Evolutionary conservation across 2,329 filamentous ascomycete species (phyloP).

Genomic region (Verticillium nubilum): DNA sequence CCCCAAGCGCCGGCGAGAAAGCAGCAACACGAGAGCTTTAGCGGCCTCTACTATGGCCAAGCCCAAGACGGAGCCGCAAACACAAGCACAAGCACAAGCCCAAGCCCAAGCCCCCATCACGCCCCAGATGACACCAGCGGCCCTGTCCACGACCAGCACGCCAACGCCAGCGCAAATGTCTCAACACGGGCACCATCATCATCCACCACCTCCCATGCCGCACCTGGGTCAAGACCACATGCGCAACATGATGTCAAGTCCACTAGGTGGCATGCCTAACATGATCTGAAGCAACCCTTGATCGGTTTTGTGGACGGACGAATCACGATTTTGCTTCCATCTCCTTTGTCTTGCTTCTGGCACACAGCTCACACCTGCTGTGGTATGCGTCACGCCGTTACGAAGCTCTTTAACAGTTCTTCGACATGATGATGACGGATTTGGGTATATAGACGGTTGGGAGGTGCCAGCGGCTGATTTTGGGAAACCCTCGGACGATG

Average conservation of each 20-base stretch:
- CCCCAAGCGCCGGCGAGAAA: slow-evolving; percentile 62
- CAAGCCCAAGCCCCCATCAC: slow-evolving; percentile 23
- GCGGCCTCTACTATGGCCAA: slow-evolving; percentile 38
- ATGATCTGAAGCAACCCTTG: neutral
- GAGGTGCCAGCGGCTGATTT: neutral
- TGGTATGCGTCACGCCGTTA: neutral
- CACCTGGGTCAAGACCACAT: neutral
- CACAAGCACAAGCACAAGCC: slow-evolving; percentile 15
- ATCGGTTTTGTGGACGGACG: neutral
- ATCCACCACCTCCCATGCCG: neutral
- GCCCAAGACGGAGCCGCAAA: slow-evolving; percentile 38
- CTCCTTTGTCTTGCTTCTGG: neutral
- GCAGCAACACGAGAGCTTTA: slow-evolving; percentile 41
- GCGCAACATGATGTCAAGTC: slow-evolving; percentile 2
- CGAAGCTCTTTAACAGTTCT: neutral
- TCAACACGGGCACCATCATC: slow-evolving; percentile 6
- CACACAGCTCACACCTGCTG: neutral
- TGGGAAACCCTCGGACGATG: neutral
- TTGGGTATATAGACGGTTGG: neutral
- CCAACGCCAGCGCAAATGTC: slow-evolving; percentile 28
- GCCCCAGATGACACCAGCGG: slow-evolving; percentile 36
- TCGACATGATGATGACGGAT: neutral
- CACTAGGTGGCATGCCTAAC: neutral
- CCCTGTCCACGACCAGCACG: slow-evolving; percentile 28
- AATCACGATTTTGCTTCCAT: neutral